A percentile compares a stretch with the other conserved stretches of the same genome.
Evolutionary conservation across 352 stramenopile genomes (phyloP).

Genomic region (Globisporangium rhizosaccharum): DNA sequence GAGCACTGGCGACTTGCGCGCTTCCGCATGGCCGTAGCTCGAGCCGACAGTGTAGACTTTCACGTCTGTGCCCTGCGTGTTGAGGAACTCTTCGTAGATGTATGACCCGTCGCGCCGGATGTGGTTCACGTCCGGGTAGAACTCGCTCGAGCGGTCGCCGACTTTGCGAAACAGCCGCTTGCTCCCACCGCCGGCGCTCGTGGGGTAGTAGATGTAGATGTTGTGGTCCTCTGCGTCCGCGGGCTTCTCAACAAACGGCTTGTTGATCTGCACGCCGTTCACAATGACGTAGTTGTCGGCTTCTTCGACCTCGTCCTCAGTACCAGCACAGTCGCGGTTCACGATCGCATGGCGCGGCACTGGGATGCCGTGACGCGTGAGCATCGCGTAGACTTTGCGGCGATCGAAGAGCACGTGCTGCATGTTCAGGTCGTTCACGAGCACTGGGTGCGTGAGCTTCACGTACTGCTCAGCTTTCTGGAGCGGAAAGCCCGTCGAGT

Average conservation of each 20-base stretch:
- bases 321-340: slow-evolving; percentile 87
- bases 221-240: slow-evolving; percentile 99
- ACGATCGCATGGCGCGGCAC: slow-evolving; percentile 96
- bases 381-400: slow-evolving; percentile 94
- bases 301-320: slow-evolving; percentile 66
- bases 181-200: slow-evolving; percentile 94
- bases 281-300: slow-evolving; percentile 85
- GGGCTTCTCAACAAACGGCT: slow-evolving; percentile 99
- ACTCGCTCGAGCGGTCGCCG: slow-evolving; percentile 89
- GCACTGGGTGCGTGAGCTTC: slow-evolving; percentile 91
- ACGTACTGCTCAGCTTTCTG: slow-evolving; percentile 97
- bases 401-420: slow-evolving; percentile 96
- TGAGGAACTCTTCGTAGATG: slow-evolving; percentile 98
- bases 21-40: slow-evolving; percentile 98
- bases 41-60: slow-evolving; percentile 99
- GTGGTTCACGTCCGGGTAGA: slow-evolving; percentile 96
- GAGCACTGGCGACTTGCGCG: slow-evolving; percentile 97
- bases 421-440: slow-evolving; percentile 98
- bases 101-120: slow-evolving; percentile 94
- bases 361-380: slow-evolving; percentile 93
- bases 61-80: slow-evolving; percentile 99
- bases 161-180: slow-evolving; percentile 99
- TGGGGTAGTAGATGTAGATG: slow-evolving; percentile 99
- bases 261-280: slow-evolving; percentile 96
- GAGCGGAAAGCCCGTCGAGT: slow-evolving; percentile 97